Base-by-base conservation (phyloP, 768 basidiomycete species). In the Floccularia luteovirens region DNA sequence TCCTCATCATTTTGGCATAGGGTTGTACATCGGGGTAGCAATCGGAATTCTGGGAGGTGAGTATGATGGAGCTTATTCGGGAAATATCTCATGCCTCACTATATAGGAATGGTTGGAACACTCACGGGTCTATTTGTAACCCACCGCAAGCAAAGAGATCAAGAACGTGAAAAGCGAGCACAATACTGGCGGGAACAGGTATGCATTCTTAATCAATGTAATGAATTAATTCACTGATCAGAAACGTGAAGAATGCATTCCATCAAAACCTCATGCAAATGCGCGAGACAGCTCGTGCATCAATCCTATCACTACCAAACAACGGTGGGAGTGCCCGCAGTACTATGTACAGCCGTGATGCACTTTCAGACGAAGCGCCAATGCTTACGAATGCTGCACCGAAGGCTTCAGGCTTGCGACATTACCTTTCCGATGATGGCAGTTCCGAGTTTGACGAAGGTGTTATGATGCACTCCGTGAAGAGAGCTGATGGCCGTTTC, bases 161-260 rank as follows among this genome's bases (percentile, higher is more conserved):
- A 66, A 43, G 88, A 91, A 51, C 81, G 86, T 33, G 81, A 86
- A 62, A 90, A 83, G 60, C 82, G 90, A 48, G 63, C 80, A 31
- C 87, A 90, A 55, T 91, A 92, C 61, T 91, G 90, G 82, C 79
- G 81, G 48, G 90, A 92, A 64, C 89, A 90, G 71, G 82, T 79
- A 46, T 36, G 50, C 12, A 19, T 13, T 19, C n/a, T 5, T 8
- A 8, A 32, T 20, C 39, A 27, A 33, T 33, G 11, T 11, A 14
- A n/a, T 17, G n/a, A 31, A 38, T 34, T 14, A 21, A 17, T 39
- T 41, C 43, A 11, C 33, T 40, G 44, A 28, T 41, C 23, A 43
- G 21, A 36, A 19, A 22, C 21, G 21, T 40, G 13, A 49, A 87
- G 79, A 82, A 81, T 48, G 75, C 82, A 6, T 83, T 87, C 71